Percentiles rank a stretch among this genome's conserved stretches.
These are phyloP conservation scores for Ramichloridium luteum DNA, from an alignment of 2,329 filamentous ascomycete species.

Conservation along the genomic window DNA sequence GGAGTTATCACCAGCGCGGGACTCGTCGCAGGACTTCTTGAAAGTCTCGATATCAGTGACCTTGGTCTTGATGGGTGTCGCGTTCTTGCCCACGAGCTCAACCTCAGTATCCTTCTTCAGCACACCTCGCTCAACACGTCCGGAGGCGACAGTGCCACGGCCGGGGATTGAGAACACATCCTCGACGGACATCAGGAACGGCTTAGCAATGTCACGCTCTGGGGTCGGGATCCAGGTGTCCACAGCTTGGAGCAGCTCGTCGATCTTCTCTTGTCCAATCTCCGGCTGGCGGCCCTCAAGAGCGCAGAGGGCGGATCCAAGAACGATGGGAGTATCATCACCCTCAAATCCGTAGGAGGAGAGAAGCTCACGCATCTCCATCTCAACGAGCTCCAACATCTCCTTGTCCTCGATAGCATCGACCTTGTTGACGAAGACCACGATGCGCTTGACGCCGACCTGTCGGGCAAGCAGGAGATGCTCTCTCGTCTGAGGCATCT, in stretches of 20 bases:
- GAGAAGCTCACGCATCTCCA: constrained; percentile 99
- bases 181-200: constrained; percentile 98
- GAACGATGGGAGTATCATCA: constrained; percentile 91
- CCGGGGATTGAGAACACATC: constrained; percentile 50
- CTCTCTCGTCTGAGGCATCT: constrained; percentile 99
- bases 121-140: constrained; percentile 89
- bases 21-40: constrained; percentile 98
- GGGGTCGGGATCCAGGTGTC: constrained; percentile 96
- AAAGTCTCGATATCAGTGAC: constrained; percentile 99
- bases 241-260: constrained; percentile 79
- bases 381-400: constrained; percentile 99
- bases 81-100: constrained; percentile 82
- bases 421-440: constrained; percentile 99
- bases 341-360: constrained; percentile 91
- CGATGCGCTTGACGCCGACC: constrained; percentile 94
- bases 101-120: constrained; percentile 92
- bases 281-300: constrained; percentile 77
- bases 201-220: constrained; percentile 87
- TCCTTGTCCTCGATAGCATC: constrained; percentile 95
- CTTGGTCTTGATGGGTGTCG: constrained; percentile 85
- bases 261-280: constrained; percentile 77
- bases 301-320: constrained; percentile 92
- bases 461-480: constrained; percentile 95
- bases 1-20: constrained; percentile 93
- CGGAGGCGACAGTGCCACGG: constrained; percentile 91